phyloP scores from a whole-genome alignment of 2,329 filamentous ascomycete genomes.

The Lachnellula cervina region DNA sequence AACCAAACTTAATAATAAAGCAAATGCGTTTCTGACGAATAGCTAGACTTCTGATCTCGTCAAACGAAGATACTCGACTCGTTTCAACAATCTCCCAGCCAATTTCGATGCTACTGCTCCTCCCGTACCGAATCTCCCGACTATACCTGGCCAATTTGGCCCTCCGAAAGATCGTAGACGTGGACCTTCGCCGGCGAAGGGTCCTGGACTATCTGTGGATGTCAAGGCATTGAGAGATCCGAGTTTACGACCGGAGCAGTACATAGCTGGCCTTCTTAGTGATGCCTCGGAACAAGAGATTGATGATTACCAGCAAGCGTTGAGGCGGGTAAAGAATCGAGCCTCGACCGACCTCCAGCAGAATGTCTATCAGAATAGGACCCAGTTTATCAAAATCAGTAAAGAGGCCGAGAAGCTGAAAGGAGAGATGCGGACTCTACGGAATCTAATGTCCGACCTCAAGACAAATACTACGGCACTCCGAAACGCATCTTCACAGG shows the following conservation, averaged over 20 bases:
- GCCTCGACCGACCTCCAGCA: conserved; percentile 71
- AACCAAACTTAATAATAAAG: background rate
- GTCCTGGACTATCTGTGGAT: conserved; percentile 64
- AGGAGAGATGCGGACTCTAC: conserved; percentile 85
- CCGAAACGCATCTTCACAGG: conserved; percentile 52
- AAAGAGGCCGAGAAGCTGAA: conserved; percentile 99
- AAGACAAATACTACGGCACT: conserved; percentile 70
- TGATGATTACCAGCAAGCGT: conserved; percentile 27
- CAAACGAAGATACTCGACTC: conserved; percentile 89
- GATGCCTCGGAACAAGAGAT: conserved; percentile 32
- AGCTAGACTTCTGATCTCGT: conserved; percentile 70
- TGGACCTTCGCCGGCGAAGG: conserved; percentile 30
- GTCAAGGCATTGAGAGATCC: conserved; percentile 75
- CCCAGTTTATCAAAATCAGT: conserved; percentile 98
- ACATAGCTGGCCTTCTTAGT: conserved; percentile 44
- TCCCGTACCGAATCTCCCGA: conserved; percentile 70
- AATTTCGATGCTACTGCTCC: conserved; percentile 62
- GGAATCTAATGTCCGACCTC: conserved; percentile 87
- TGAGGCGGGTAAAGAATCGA: conserved; percentile 28
- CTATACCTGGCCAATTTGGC: conserved; percentile 50
- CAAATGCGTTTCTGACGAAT: background rate
- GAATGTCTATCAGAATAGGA: conserved; percentile 94
- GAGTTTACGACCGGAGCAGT: conserved; percentile 73
- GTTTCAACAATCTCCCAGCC: conserved; percentile 73
- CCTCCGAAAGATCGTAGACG: conserved; percentile 20